Percentiles rank a stretch among this genome's conserved stretches.
phyloP scores from a whole-genome alignment of 176 grass and related monocot genomes.

The Phyllostachys edulis region DNA sequence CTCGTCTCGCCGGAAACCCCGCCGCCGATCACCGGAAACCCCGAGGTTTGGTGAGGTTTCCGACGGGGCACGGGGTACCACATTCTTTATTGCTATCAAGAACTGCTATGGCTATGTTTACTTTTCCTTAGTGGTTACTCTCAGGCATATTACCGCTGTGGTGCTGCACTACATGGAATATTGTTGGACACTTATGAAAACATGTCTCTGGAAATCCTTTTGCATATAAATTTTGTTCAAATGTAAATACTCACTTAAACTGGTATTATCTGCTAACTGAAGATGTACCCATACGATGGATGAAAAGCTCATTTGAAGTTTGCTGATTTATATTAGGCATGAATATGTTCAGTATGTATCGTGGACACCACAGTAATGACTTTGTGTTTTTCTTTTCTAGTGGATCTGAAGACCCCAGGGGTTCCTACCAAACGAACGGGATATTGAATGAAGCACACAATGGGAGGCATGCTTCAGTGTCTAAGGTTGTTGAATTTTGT shows the following conservation, averaged over 20 bases:
- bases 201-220: not conserved
- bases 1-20: too few species aligned
- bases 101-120: not conserved
- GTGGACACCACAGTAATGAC: not conserved
- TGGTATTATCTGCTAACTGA: not conserved
- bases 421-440: conserved; percentile 47
- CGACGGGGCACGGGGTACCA: too few species aligned
- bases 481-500: conserved; percentile 78
- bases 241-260: not conserved
- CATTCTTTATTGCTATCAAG: too few species aligned
- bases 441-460: conserved; percentile 52
- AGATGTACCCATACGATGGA: not conserved
- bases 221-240: not conserved
- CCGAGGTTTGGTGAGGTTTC: too few species aligned
- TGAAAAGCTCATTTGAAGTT: not conserved
- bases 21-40: too few species aligned
- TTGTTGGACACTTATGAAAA: not conserved
- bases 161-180: not conserved
- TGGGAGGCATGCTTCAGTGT: conserved; percentile 36
- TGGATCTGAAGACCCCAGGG: conserved; percentile 46
- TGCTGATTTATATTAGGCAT: conserved; percentile 18
- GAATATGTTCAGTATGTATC: not conserved
- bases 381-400: conserved; percentile 31
- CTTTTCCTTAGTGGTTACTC: not conserved
- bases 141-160: not conserved